Percentiles rank a stretch among this genome's conserved stretches.
These are phyloP conservation scores for Saprolegnia diclina DNA, from an alignment of 352 stramenopile species.

Conservation along the genomic window DNA sequence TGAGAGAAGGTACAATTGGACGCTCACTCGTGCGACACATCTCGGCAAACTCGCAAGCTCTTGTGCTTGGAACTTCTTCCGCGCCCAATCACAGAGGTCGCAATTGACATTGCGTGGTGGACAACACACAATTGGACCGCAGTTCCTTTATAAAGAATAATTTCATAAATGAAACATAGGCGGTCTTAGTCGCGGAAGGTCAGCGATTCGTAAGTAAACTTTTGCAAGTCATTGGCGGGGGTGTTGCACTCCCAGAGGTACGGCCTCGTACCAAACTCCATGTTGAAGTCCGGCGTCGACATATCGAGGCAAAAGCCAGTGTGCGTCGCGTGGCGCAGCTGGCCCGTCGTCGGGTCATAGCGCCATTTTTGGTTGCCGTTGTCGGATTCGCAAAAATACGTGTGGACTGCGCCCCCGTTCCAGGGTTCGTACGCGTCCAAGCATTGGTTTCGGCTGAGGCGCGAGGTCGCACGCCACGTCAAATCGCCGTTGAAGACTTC, in stretches of 20 bases:
- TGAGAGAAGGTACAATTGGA: too few relatives aligned
- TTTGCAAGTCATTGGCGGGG: neutral
- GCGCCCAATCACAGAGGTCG: too few relatives aligned
- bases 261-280: too few relatives aligned
- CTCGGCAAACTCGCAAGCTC: too few relatives aligned
- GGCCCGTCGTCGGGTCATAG: conserved; percentile 36
- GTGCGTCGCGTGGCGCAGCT: conserved; percentile 41
- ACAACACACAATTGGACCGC: too few relatives aligned
- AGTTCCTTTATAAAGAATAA: too few relatives aligned
- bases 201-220: neutral
- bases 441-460: neutral
- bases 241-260: neutral
- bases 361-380: conserved; percentile 27
- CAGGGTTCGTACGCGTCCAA: neutral
- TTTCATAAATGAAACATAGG: too few relatives aligned
- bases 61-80: too few relatives aligned
- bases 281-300: neutral
- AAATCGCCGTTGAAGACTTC: neutral
- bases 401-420: conserved; percentile 32
- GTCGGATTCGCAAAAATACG: conserved; percentile 46
- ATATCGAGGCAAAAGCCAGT: conserved; percentile 51
- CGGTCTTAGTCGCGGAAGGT: neutral
- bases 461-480: neutral
- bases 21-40: too few relatives aligned
- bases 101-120: too few relatives aligned